These are phyloP conservation scores for Alternaria arbusti DNA, from an alignment of 2,329 filamentous ascomycete species.

Conservation along the genomic window DNA sequence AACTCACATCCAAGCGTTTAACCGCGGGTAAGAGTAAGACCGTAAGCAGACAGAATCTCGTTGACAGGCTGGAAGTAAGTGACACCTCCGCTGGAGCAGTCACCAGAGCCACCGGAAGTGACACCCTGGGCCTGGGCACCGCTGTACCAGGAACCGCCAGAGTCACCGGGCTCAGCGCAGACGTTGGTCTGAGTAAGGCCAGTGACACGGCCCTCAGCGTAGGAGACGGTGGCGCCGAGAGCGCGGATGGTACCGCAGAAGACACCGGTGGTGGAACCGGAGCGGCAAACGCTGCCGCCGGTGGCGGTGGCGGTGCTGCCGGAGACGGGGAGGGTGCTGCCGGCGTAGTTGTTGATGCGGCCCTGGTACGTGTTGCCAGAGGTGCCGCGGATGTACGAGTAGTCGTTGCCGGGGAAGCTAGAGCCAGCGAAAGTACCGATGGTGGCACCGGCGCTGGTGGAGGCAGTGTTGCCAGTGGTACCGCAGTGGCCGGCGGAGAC, in stretches of 20 bases:
- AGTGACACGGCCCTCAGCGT: slow-evolving; percentile 50
- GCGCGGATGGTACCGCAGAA: slow-evolving; percentile 49
- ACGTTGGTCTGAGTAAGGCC: slow-evolving; percentile 52
- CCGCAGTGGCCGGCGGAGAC: slow-evolving; percentile 53
- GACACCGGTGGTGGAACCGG: slow-evolving; percentile 52
- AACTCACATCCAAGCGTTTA: slow-evolving; percentile 5
- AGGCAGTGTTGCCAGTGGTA: slow-evolving; percentile 36
- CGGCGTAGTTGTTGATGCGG: slow-evolving; percentile 45
- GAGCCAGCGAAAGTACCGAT: slow-evolving; percentile 49
- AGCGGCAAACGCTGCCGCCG: slow-evolving; percentile 51
- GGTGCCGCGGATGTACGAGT: slow-evolving; percentile 47
- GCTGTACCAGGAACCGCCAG: slow-evolving; percentile 51
- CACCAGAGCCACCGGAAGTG: slow-evolving; percentile 51
- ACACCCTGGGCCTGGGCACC: slow-evolving; percentile 53
- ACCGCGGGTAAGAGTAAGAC: slow-evolving; percentile 34
- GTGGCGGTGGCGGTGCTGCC: slow-evolving; percentile 49
- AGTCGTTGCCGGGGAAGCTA: slow-evolving; percentile 51
- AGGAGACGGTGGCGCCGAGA: slow-evolving; percentile 48
- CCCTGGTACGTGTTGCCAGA: slow-evolving; percentile 41
- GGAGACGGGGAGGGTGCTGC: slow-evolving; percentile 42
- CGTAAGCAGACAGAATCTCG: slow-evolving; percentile 51
- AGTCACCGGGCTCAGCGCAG: slow-evolving; percentile 54
- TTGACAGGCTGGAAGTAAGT: slow-evolving; percentile 55
- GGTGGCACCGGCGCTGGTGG: slow-evolving; percentile 40
- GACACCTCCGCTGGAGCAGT: slow-evolving; percentile 47